These are phyloP conservation scores for Cladosporium sphaerospermum DNA, from an alignment of 2,329 filamentous ascomycete species.

Conservation along the genomic window DNA sequence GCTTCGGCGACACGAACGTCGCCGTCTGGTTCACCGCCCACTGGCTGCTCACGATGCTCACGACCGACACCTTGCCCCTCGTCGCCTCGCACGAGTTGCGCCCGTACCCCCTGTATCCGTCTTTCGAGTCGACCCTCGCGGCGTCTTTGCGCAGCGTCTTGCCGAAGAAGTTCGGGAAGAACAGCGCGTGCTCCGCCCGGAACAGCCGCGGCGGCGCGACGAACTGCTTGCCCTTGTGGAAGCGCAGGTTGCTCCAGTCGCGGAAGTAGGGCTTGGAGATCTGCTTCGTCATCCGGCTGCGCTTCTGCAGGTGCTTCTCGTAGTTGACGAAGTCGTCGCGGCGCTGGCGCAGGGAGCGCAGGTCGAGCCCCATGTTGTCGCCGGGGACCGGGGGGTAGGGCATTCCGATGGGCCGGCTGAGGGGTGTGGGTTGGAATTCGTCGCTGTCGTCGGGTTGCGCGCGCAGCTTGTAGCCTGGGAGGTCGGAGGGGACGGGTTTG, in stretches of 20 bases:
- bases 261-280: conserved; percentile 88
- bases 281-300: conserved; percentile 68
- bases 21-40: conserved; percentile 81
- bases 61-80: conserved; percentile 61
- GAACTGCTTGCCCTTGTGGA: conserved; percentile 85
- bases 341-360: conserved; percentile 59
- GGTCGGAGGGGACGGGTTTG: conserved; percentile 5
- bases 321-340: conserved; percentile 78
- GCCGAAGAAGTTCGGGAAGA: conserved; percentile 88
- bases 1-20: conserved; percentile 60
- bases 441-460: conserved; percentile 24
- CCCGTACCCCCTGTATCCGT: conserved; percentile 31
- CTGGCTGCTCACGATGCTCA: conserved; percentile 71
- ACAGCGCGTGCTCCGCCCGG: conserved; percentile 72
- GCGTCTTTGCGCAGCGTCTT: conserved; percentile 65
- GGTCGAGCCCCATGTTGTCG: conserved; percentile 75
- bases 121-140: conserved; percentile 56
- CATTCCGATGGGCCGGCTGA: conserved; percentile 75
- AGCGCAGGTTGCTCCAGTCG: conserved; percentile 83
- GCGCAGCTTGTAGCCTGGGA: conserved; percentile 19
- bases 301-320: conserved; percentile 71
- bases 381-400: conserved; percentile 64
- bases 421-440: conserved; percentile 47
- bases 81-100: conserved; percentile 71
- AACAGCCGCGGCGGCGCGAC: conserved; percentile 79